Base-by-base conservation (phyloP, 2,329 filamentous ascomycete genomes). In the Cadophora gregata region DNA sequence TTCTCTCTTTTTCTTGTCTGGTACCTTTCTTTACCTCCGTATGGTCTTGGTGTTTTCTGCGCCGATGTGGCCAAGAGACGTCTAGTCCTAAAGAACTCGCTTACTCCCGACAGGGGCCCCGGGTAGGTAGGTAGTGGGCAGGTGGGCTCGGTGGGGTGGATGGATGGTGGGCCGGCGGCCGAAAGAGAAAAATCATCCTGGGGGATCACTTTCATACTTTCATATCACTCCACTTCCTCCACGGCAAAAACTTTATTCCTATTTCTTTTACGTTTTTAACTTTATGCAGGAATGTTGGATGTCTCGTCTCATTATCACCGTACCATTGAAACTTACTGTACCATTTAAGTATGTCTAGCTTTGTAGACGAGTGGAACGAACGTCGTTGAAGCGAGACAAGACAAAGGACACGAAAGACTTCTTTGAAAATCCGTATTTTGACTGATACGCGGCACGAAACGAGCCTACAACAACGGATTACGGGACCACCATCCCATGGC, bases 21-120 rank as follows among this genome's bases (percentile, higher is more conserved):
- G n/a, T n/a, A n/a, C n/a, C n/a, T n/a, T n/a, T n/a, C n/a, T n/a
- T n/a, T n/a, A n/a, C n/a, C n/a, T n/a, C n/a, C n/a, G n/a, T n/a
- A n/a, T n/a, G n/a, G n/a, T n/a, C 25, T 27, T 51, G 12, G 47
- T 25, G 47, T 9, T 50, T 27, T 14, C 36, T 38, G 29, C 4
- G 14, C 14, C 48, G 25, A 29, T 51, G 16, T 29, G 12, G 48
- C 48, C 48, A 51, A 51, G 48, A 51, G 25, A 29, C 25, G 48
- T 29, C 48, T 51, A 51, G 25, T 51, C 48, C 48, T 16, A 42
- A 21, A 25, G 31, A 42, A 25, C n/a, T 58, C 53, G 21, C 53
- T 58, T 58, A 16, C 33, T 58, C 19, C n/a, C 31, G 33, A 38
- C 33, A 24, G 16, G 53, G 53, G 33, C 9, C 19, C n/a, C 31